These are phyloP conservation scores for Wickerhamiella australiensis DNA, from an alignment of 805 yeast genomes.

Conservation along the genomic window DNA sequence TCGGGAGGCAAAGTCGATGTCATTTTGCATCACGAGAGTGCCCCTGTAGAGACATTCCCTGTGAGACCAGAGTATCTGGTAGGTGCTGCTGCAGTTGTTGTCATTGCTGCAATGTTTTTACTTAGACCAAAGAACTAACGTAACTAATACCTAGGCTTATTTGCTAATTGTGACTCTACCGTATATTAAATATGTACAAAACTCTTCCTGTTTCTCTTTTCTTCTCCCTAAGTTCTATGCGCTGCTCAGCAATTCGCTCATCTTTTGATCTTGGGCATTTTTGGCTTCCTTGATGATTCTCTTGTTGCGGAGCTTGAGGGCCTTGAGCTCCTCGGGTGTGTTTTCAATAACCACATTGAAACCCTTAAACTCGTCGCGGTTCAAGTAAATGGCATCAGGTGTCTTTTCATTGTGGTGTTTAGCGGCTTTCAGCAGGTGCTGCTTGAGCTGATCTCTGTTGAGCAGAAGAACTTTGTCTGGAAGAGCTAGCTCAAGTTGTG, in stretches of 20 bases:
- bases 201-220: too few relatives aligned
- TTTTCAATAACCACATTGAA: conserved; percentile 39
- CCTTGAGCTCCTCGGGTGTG: conserved; percentile 36
- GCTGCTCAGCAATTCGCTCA: conserved; percentile 1
- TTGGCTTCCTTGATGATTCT: conserved; percentile 39
- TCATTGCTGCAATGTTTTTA: conserved; percentile 5
- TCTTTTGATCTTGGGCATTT: conserved; percentile 7
- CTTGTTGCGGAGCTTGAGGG: conserved; percentile 36
- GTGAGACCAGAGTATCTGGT: conserved; percentile 3
- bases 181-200: neutral
- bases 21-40: conserved; percentile 54
- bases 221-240: too few relatives aligned
- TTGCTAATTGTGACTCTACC: too few relatives aligned
- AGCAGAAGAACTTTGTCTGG: conserved; percentile 40
- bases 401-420: conserved; percentile 46
- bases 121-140: conserved; percentile 9
- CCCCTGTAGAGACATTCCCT: conserved; percentile 10
- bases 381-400: conserved; percentile 63
- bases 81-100: conserved; percentile 13
- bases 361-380: conserved; percentile 42
- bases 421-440: conserved; percentile 32
- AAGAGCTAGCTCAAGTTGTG: conserved; percentile 38
- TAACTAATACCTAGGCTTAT: too few relatives aligned
- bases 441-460: conserved; percentile 32
- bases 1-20: conserved; percentile 56